phyloP scores from a whole-genome alignment of 2,329 filamentous ascomycete species.

The Pseudogymnoascus sp. region DNA sequence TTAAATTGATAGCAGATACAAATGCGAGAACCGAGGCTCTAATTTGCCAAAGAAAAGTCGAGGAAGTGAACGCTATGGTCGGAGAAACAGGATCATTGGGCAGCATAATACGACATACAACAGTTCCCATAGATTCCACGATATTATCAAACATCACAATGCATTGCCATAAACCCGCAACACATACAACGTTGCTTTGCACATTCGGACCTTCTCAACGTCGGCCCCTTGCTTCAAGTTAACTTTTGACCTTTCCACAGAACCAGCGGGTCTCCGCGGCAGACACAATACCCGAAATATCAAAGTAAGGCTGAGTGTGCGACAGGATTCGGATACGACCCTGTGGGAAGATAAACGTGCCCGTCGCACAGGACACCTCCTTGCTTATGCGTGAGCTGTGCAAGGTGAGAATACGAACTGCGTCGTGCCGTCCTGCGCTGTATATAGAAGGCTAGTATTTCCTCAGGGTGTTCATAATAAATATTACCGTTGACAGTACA shows the following conservation, averaged over 20 bases:
- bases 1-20: too few relatives aligned
- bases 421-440: not conserved
- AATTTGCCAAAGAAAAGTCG: too few relatives aligned
- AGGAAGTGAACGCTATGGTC: too few relatives aligned
- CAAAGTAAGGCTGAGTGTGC: not conserved
- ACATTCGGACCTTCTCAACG: not conserved
- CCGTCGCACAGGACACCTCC: not conserved
- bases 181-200: not conserved
- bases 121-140: not conserved
- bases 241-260: not conserved
- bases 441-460: not conserved
- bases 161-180: not conserved
- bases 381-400: not conserved
- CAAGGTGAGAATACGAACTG: not conserved
- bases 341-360: not conserved
- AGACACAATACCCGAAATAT: not conserved
- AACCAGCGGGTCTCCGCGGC: not conserved
- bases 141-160: not conserved
- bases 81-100: not conserved
- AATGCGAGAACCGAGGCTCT: too few relatives aligned
- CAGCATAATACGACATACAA: not conserved
- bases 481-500: not conserved
- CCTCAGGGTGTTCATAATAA: not conserved
- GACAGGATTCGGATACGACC: not conserved
- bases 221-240: not conserved